Percentiles rank a stretch among this genome's conserved stretches.
phyloP scores from a whole-genome alignment of 805 yeast genomes.

The Komagataella kurtzmanii region DNA sequence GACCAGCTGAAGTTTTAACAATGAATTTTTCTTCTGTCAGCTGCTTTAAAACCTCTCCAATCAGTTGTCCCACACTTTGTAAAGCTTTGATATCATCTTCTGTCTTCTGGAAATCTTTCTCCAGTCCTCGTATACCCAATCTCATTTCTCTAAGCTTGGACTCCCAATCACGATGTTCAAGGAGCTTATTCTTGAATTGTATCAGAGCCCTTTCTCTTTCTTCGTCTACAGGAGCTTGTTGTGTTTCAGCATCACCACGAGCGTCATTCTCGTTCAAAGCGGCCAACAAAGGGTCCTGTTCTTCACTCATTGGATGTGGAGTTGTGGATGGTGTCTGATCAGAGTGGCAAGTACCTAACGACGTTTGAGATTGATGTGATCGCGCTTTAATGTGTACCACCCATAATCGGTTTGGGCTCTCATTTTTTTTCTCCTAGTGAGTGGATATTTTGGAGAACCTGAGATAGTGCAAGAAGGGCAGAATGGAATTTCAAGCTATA shows the following conservation, averaged over 20 bases:
- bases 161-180: conserved; percentile 93
- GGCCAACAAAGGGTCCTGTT: conserved; percentile 58
- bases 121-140: conserved; percentile 69
- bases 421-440: background rate
- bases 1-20: conserved; percentile 94
- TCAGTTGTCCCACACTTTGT: conserved; percentile 93
- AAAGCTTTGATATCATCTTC: conserved; percentile 95
- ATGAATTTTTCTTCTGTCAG: conserved; percentile 89
- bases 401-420: background rate
- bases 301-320: conserved; percentile 20
- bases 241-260: conserved; percentile 12
- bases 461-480: background rate
- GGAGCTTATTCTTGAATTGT: conserved; percentile 70
- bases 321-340: conserved; percentile 1
- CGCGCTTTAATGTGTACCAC: background rate
- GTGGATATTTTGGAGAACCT: background rate
- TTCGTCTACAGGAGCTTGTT: conserved; percentile 32
- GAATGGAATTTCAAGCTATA: conserved; percentile 87
- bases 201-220: conserved; percentile 69
- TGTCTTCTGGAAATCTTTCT: conserved; percentile 77
- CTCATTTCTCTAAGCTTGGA: conserved; percentile 78
- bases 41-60: conserved; percentile 94
- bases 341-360: conserved; percentile 1
- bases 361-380: background rate
- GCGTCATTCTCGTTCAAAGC: conserved; percentile 30